These are phyloP conservation scores for Harringtonia aguacate DNA, from an alignment of 2,329 filamentous ascomycete species.

Conservation along the genomic window DNA sequence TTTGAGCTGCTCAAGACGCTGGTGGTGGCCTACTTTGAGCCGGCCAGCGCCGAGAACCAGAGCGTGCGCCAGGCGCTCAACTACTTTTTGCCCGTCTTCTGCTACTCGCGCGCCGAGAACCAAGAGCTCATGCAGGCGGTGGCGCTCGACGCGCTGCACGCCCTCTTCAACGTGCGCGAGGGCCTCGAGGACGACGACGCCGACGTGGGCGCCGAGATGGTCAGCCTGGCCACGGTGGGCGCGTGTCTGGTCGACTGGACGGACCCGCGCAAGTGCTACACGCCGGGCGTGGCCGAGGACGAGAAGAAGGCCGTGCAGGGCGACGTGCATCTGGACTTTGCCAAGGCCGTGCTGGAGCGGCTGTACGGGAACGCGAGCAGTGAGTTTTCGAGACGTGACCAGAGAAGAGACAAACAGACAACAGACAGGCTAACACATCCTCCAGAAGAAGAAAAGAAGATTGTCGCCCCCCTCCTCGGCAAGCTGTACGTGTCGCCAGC, in stretches of 20 bases:
- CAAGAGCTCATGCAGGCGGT: conserved; percentile 71
- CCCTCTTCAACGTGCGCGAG: conserved; percentile 62
- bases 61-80: conserved; percentile 76
- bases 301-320: conserved; percentile 58
- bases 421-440: no score
- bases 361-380: conserved; percentile 56
- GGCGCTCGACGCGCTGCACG: conserved; percentile 62
- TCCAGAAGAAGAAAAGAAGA: conserved; percentile 76
- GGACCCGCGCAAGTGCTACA: conserved; percentile 71
- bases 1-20: conserved; percentile 75
- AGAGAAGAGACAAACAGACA: no score
- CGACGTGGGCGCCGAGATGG: conserved; percentile 67
- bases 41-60: conserved; percentile 68
- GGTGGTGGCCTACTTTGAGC: conserved; percentile 81
- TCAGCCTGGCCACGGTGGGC: conserved; percentile 65
- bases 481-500: conserved; percentile 72
- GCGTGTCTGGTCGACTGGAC: conserved; percentile 90
- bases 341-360: conserved; percentile 65
- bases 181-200: conserved; percentile 64
- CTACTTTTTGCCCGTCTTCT: conserved; percentile 93
- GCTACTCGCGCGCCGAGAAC: conserved; percentile 73
- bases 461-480: conserved; percentile 63
- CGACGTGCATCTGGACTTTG: conserved; percentile 72
- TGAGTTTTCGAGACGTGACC: no score
- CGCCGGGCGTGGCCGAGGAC: conserved; percentile 36